Evolutionary conservation across 2,329 filamentous ascomycete species (phyloP), one percentile per base, ranked within the genome.

Genomic region (Aspergillus hiratsukae): DNA sequence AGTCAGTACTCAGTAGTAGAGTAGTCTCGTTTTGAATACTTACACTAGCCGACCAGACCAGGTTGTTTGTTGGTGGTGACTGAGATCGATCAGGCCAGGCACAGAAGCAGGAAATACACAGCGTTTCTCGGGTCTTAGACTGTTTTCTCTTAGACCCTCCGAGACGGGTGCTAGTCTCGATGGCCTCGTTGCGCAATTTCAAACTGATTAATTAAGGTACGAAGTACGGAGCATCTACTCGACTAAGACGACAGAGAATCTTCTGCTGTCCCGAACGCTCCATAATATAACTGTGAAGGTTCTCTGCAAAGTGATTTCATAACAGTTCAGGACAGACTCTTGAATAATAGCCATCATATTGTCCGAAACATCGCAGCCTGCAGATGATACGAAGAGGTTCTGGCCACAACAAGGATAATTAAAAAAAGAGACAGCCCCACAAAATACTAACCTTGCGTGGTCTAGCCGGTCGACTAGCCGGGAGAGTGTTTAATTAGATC

Each of bases 21-120:
- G 31, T 37, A 37, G 31, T 37, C 31, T 37, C 31, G 31, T 37
- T 37, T 37, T 37, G 31, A 37, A 37, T 35, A 35, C 17, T 37
- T 37, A 37, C 31, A 37, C 31, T 37, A 37, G 31, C 31, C 31
- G 14, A 17, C 14, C 14, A 4, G 31, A 35, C 31, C 31, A 37
- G 31, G 31, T 17, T 45, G 41, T 45, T 45, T 45, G 41, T 45
- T 45, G 41, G 41, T 45, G 41, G 41, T 45, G 29, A 23, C 23
- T 23, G 23, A 23, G 23, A 54, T 55, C 52, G 52, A 56, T 59
- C 57, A 58, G 57, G 55, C 54, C 57, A 57, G 59, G 48, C 52
- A 55, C 55, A 61, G 58, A 53, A 58, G 58, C 56, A 58, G 40
- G 55, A 35, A 51, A 57, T 52, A 28, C 31, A 35, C 31, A 35